These are phyloP conservation scores for Sisymbrium altissimum DNA, from an alignment of 345 rosid genomes.

Conservation along the genomic window DNA sequence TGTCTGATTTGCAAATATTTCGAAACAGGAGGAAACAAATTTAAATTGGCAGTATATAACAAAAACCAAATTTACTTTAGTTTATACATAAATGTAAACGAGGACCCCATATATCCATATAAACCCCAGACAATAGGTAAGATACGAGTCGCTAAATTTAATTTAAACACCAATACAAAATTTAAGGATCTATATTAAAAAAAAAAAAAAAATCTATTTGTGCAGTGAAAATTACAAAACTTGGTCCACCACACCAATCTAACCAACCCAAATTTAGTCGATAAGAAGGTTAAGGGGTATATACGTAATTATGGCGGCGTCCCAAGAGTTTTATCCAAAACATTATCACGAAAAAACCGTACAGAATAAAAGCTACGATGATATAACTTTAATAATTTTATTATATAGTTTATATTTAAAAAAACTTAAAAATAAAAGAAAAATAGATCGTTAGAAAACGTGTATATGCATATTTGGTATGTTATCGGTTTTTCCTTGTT, in stretches of 20 bases:
- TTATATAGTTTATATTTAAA: not conserved
- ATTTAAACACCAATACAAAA: not conserved
- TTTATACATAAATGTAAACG: not conserved
- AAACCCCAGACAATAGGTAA: conserved; percentile 6
- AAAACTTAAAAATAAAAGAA: not conserved
- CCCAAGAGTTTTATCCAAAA: conserved; percentile 15
- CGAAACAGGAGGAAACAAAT: not conserved
- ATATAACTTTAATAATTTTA: not conserved
- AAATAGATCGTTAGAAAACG: conserved; percentile 5
- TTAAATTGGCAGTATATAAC: not conserved
- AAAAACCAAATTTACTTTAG: not conserved
- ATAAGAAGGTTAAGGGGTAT: not conserved
- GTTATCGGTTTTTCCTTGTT: not conserved
- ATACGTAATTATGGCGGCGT: not conserved
- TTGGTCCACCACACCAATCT: conserved; percentile 10
- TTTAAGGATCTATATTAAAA: not conserved
- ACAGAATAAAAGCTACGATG: conserved; percentile 16
- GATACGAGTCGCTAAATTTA: not conserved
- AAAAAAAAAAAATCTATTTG: not conserved
- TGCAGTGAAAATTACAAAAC: not conserved
- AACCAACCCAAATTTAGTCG: conserved; percentile 6
- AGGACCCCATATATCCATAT: not conserved
- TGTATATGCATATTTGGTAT: conserved; percentile 6
- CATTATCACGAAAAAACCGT: conserved; percentile 21
- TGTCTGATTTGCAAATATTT: not conserved